Evolutionary conservation across 2,329 filamentous ascomycete genomes (phyloP), one percentile per base, ranked within the genome.

Genomic region (Xylariaceae sp.): DNA sequence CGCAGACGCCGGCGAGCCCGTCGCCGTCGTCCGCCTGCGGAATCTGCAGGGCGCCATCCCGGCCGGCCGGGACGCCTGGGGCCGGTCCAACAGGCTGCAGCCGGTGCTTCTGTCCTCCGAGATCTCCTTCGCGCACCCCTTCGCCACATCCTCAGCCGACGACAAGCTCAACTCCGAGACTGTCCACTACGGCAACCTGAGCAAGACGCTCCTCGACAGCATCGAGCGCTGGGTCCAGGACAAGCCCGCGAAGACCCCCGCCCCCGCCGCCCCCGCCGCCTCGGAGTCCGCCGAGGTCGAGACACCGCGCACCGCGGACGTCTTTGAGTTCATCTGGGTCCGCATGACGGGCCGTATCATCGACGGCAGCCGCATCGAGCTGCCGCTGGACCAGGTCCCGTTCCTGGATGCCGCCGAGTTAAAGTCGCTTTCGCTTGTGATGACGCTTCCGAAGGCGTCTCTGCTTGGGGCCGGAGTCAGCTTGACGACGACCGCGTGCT

Each of bases 131-230:
- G 70, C 73, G 14, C 67, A 74, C 7, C 71, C 79, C 0, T 91
- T 91, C 67, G 83, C 87, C 1, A 84, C 86, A 0, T 66, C 88
- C 1, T 85, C 86, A 0, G 67, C 77, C 1, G 71, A 72, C 3
- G 89, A 93, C 73, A 74, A 75, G 7, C 80, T 93, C 32, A 81
- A 84, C 44, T 72, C 73, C n/a, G 89, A 89, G 68, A 92, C 89
- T 2, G 84, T 91, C 20, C 88, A 93, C 74, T 93, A 93, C 67
- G 89, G 89, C 1, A 79, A 76, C 9, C 77, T 92, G 14, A 87
- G 85, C 74, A 91, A 91, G 73, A 77, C 79, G 0, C 77, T 92
- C 14, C 74, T 88, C 29, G 71, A 72, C 20, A 75, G 74, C 12
- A 67, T 87, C 21, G 70, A 73, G 44, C 59, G 70, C n/a, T 64